Evolutionary conservation across 257 asterid genomes (phyloP).

Genomic region (Phtheirospermum japonicum): DNA sequence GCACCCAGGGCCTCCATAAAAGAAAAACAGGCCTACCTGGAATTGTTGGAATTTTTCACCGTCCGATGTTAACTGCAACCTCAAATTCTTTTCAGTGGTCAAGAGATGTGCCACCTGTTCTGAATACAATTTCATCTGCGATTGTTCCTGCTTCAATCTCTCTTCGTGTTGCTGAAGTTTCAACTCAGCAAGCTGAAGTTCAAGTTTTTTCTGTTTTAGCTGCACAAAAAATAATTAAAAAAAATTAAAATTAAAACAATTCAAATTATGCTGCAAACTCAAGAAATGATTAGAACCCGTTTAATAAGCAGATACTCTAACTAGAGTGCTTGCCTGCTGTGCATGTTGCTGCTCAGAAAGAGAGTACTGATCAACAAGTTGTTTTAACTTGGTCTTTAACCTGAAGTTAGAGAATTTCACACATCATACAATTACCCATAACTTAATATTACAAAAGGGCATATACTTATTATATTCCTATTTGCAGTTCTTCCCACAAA

Average conservation of each 20-base stretch:
- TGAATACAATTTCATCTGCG: conserved; percentile 85
- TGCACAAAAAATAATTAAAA: conserved; percentile 55
- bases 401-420: conserved; percentile 42
- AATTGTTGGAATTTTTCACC: conserved; percentile 98
- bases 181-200: conserved; percentile 89
- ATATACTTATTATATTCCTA: not conserved
- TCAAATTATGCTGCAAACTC: conserved; percentile 18
- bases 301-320: conserved; percentile 17
- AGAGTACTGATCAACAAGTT: conserved; percentile 79
- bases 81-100: conserved; percentile 89
- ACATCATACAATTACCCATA: conserved; percentile 11
- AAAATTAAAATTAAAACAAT: too few species aligned
- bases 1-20: not conserved
- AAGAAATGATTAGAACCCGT: conserved; percentile 14
- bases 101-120: conserved; percentile 86
- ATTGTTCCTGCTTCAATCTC: conserved; percentile 75
- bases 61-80: conserved; percentile 88
- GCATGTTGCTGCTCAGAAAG: conserved; percentile 85
- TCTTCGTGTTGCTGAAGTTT: conserved; percentile 87
- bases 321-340: conserved; percentile 55
- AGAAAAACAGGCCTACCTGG: conserved; percentile 52
- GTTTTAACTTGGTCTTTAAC: conserved; percentile 78
- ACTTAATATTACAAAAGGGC: not conserved
- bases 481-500: not conserved
- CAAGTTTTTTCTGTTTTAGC: conserved; percentile 90